These are phyloP conservation scores for Daldinia eschscholtzii DNA, from an alignment of 2,329 filamentous ascomycete genomes.

Conservation along the genomic window DNA sequence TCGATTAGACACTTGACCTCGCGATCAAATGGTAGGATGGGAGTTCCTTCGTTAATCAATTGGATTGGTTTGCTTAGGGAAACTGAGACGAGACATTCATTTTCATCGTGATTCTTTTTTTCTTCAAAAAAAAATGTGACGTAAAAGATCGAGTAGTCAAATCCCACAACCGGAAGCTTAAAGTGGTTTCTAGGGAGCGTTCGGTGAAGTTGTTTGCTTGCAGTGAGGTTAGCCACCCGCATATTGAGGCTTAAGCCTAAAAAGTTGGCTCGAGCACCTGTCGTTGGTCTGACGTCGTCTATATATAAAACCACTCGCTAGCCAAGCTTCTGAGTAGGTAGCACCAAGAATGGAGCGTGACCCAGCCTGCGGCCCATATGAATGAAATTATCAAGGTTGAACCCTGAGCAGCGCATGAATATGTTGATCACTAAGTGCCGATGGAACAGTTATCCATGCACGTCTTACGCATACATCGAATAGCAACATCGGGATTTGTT, in stretches of 20 bases:
- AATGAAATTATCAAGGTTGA: slow-evolving; percentile 22
- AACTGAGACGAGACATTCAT: neutral
- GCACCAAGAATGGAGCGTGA: slow-evolving; percentile 33
- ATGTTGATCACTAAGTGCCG: slow-evolving; percentile 36
- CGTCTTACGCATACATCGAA: slow-evolving; percentile 30
- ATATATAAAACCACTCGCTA: slow-evolving; percentile 19
- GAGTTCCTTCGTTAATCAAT: slow-evolving; percentile 15
- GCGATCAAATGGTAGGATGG: slow-evolving; percentile 37
- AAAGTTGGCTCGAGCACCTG: neutral
- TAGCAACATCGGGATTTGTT: slow-evolving; percentile 33
- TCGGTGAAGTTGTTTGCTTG: neutral
- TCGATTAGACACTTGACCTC: slow-evolving; percentile 41
- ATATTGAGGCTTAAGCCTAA: neutral
- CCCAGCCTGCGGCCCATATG: slow-evolving; percentile 33
- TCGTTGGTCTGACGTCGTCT: neutral
- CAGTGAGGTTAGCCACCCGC: neutral
- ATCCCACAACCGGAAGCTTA: neutral
- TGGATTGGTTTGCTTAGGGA: slow-evolving; percentile 1
- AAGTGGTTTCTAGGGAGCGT: neutral
- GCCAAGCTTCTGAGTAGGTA: slow-evolving; percentile 33
- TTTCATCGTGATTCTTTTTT: slow-evolving; percentile 1
- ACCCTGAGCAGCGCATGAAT: slow-evolving; percentile 27
- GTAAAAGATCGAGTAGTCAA: neutral
- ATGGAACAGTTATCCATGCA: slow-evolving; percentile 35
- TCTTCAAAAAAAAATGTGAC: neutral